Percentiles rank a stretch among this genome's conserved stretches.
Conservation (phyloP, 306 rosid genomes). For the Datisca glomerata region DNA sequence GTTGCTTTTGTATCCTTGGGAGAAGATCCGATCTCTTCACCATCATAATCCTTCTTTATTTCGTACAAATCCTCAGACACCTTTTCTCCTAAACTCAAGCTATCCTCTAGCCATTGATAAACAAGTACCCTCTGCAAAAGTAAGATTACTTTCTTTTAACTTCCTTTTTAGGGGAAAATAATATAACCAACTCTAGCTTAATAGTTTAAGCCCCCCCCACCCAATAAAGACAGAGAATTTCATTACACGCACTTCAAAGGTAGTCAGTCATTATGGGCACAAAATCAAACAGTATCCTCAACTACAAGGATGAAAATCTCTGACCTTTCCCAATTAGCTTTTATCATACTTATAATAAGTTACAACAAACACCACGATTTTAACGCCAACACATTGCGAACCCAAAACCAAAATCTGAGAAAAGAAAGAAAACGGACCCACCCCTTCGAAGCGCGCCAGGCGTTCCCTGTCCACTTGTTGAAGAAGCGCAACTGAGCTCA, state of each 20-base stretch:
- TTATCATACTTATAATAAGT: too few relatives aligned
- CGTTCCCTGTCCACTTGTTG: constrained; percentile 30
- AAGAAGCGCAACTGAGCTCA: constrained; percentile 39
- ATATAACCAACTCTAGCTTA: too few relatives aligned
- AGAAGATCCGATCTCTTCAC: constrained; percentile 27
- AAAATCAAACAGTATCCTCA: too few relatives aligned
- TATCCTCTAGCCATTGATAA: constrained; percentile 71
- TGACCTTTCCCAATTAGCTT: too few relatives aligned
- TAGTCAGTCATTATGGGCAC: too few relatives aligned
- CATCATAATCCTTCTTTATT: constrained; percentile 24
- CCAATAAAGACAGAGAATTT: not conserved
- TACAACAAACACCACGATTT: too few relatives aligned
- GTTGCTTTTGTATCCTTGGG: constrained; percentile 15
- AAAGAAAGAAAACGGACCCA: constrained; percentile 14
- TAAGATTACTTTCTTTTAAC: too few relatives aligned
- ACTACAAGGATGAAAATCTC: too few relatives aligned
- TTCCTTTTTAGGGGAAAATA: too few relatives aligned
- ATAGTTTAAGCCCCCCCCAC: too few relatives aligned
- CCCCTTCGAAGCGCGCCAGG: constrained; percentile 65
- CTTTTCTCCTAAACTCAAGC: not conserved
- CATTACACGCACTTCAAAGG: not conserved
- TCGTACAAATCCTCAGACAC: not conserved
- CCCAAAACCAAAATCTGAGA: not conserved
- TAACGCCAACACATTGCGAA: too few relatives aligned
- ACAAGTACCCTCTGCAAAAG: constrained; percentile 43